Evolutionary conservation across 2,329 filamentous ascomycete species (phyloP).

Genomic region (Trichoderma lentiforme): DNA sequence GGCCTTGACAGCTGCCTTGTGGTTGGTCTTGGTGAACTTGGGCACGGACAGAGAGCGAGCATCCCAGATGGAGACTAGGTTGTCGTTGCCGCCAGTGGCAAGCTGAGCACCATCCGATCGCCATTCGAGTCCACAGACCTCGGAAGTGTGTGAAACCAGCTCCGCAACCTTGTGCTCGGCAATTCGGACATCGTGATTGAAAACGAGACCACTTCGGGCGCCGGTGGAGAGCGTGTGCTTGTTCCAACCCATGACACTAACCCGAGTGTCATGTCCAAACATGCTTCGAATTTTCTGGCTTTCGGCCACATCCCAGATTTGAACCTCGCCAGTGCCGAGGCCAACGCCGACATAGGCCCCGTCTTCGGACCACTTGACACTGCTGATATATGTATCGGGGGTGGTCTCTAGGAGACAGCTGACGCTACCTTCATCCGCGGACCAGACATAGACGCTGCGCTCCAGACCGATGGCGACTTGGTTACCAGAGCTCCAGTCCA

Average conservation of each 20-base stretch:
- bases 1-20: conserved; percentile 97
- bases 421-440: conserved; percentile 87
- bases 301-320: conserved; percentile 99
- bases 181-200: conserved; percentile 97
- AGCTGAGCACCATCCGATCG: conserved; percentile 93
- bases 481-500: conserved; percentile 97
- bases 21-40: conserved; percentile 99
- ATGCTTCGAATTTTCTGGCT: conserved; percentile 95
- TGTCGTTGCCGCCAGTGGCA: conserved; percentile 97
- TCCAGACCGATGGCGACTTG: conserved; percentile 97
- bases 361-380: conserved; percentile 97
- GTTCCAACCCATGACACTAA: conserved; percentile 98
- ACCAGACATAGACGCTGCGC: conserved; percentile 98
- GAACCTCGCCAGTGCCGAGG: conserved; percentile 90
- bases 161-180: conserved; percentile 98
- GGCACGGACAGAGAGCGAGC: conserved; percentile 87
- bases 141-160: conserved; percentile 93
- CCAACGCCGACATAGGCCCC: conserved; percentile 95
- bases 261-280: conserved; percentile 94
- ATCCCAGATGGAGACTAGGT: conserved; percentile 98
- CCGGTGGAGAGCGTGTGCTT: conserved; percentile 97
- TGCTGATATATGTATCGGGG: conserved; percentile 92
- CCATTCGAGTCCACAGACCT: conserved; percentile 98
- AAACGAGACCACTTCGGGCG: conserved; percentile 89
- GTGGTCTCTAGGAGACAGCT: conserved; percentile 83